Evolutionary conservation across 1,284 basidiomycete species (phyloP).

Genomic region (Cryptococcus sp.): DNA sequence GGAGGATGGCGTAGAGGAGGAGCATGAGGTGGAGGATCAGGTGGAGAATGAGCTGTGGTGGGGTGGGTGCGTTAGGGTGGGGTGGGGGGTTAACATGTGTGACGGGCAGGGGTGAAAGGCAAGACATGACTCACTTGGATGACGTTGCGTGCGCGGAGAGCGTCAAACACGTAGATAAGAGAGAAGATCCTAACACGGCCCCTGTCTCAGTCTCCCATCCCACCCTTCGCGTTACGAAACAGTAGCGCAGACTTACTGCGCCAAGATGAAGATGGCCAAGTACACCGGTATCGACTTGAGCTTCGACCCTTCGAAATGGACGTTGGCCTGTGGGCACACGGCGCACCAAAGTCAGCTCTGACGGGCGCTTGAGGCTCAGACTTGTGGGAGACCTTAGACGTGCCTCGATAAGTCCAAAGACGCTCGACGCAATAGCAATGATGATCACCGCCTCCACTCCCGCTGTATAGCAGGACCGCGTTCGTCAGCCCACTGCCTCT

Average conservation of each 20-base stretch:
- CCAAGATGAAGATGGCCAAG: slow-evolving; percentile 76
- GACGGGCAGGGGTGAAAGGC: neutral
- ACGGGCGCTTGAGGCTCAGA: too few relatives aligned
- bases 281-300: slow-evolving; percentile 61
- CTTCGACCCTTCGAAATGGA: slow-evolving; percentile 15
- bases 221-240: neutral
- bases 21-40: slow-evolving; percentile 76
- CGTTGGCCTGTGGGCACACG: slow-evolving; percentile 14
- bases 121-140: slow-evolving; percentile 22
- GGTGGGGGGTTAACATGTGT: too few relatives aligned
- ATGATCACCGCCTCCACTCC: slow-evolving; percentile 27
- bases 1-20: slow-evolving; percentile 74
- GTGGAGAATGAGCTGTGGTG: slow-evolving; percentile 40
- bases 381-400: neutral
- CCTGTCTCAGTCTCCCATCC: neutral
- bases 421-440: slow-evolving; percentile 23
- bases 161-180: slow-evolving; percentile 77
- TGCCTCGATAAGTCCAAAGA: slow-evolving; percentile 32
- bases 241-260: slow-evolving; percentile 64
- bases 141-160: slow-evolving; percentile 72
- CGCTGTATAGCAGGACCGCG: too few relatives aligned
- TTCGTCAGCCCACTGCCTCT: neutral
- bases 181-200: slow-evolving; percentile 68
- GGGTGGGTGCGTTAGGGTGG: neutral
- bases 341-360: neutral